Conservation (phyloP, 768 basidiomycete species). For the Tylopilus balloui region DNA sequence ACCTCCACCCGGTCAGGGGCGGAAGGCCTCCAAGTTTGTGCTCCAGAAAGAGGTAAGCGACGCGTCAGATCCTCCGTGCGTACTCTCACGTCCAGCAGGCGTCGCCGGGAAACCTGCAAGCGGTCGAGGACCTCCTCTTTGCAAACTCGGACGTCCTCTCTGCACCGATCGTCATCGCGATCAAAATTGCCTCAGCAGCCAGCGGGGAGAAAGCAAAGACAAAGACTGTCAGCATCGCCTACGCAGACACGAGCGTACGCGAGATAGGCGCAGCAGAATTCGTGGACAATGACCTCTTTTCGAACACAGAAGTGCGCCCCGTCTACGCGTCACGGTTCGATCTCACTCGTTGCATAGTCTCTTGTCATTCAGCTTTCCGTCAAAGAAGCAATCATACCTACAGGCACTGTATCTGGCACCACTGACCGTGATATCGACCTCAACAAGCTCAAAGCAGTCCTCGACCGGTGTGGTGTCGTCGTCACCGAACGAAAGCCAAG, state of each 20-base stretch:
- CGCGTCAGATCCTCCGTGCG: neutral
- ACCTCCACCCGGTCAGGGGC: constrained; percentile 67
- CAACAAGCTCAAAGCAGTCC: constrained; percentile 76
- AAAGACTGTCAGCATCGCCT: constrained; percentile 81
- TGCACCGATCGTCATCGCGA: constrained; percentile 85
- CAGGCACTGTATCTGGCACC: constrained; percentile 64
- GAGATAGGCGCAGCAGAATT: constrained; percentile 89
- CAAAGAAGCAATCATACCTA: constrained; percentile 89
- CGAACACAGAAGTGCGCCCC: constrained; percentile 80
- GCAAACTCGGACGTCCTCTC: constrained; percentile 71
- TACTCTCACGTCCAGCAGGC: constrained; percentile 43
- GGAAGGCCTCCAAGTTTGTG: constrained; percentile 70
- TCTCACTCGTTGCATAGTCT: constrained; percentile 48
- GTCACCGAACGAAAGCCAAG: constrained; percentile 87
- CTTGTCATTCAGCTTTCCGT: constrained; percentile 93
- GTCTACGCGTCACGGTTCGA: neutral
- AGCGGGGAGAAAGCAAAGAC: constrained; percentile 53
- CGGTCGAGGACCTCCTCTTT: constrained; percentile 84
- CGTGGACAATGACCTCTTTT: constrained; percentile 91
- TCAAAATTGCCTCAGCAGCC: constrained; percentile 65
- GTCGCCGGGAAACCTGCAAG: constrained; percentile 68
- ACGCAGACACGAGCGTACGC: constrained; percentile 83
- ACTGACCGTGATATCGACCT: constrained; percentile 86
- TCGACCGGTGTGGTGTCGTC: constrained; percentile 89
- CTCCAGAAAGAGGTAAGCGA: constrained; percentile 71